Evolutionary conservation across 768 basidiomycete genomes (phyloP).

Genomic region (Xerocomus potaroensis): DNA sequence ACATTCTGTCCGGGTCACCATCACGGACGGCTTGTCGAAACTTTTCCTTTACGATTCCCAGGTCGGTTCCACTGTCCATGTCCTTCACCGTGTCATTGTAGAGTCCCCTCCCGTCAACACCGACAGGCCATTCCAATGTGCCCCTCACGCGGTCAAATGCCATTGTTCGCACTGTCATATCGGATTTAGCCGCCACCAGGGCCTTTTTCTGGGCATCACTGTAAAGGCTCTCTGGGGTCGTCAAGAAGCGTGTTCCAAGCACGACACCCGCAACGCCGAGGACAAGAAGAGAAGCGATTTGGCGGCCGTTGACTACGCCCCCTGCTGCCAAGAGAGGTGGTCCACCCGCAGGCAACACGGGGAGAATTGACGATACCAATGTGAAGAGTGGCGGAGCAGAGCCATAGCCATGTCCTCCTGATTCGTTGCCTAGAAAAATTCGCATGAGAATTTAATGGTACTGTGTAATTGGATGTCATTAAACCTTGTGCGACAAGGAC

Average conservation of each 20-base stretch:
- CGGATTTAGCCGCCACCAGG: constrained; percentile 43
- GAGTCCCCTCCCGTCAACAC: constrained; percentile 52
- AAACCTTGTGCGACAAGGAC: constrained; percentile 76
- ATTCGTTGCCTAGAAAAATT: constrained; percentile 56
- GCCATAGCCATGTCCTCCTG: constrained; percentile 70
- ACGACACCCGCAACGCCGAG: constrained; percentile 68
- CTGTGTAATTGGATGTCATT: not conserved
- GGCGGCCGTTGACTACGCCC: constrained; percentile 60
- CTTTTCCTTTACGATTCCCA: constrained; percentile 40
- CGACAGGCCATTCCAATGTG: constrained; percentile 55
- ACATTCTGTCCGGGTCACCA: constrained; percentile 46
- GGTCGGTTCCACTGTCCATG: constrained; percentile 43
- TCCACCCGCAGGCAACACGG: constrained; percentile 36
- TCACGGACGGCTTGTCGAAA: constrained; percentile 43
- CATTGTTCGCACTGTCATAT: constrained; percentile 51
- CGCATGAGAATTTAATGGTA: not conserved
- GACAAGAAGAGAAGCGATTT: constrained; percentile 60
- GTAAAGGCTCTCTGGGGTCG: constrained; percentile 62
- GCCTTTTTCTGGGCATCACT: constrained; percentile 49
- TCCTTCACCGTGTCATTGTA: constrained; percentile 54
- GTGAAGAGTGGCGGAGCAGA: constrained; percentile 56
- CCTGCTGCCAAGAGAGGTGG: constrained; percentile 71
- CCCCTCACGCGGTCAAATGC: constrained; percentile 58
- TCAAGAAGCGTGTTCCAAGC: constrained; percentile 71
- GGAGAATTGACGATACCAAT: constrained; percentile 53